Conservation (phyloP, 495 filamentous ascomycete species). For the Aspergillus conjunctus region DNA sequence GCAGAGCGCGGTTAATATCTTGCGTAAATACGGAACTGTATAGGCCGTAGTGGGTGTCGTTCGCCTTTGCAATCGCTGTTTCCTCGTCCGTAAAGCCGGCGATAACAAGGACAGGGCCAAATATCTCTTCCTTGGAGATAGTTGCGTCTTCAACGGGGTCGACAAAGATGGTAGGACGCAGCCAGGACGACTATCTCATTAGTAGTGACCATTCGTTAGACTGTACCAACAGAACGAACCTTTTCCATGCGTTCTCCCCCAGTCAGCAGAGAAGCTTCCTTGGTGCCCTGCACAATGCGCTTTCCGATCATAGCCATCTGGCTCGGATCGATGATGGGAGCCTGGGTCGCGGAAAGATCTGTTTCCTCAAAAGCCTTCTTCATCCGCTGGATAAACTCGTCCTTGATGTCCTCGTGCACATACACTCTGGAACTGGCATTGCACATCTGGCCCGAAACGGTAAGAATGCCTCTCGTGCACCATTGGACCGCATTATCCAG, state of each 20-base stretch:
- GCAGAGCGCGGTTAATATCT: slow-evolving; percentile 1
- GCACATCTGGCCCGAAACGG: not conserved
- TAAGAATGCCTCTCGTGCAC: not conserved
- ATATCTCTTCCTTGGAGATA: slow-evolving; percentile 4
- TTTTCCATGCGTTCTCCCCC: not conserved
- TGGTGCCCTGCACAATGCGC: not conserved
- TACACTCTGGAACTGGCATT: not conserved
- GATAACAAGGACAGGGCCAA: slow-evolving; percentile 4
- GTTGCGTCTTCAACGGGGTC: not conserved
- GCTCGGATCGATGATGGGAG: not conserved
- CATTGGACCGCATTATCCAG: not conserved
- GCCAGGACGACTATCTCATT: not conserved
- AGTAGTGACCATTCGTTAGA: not conserved
- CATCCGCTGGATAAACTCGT: not conserved
- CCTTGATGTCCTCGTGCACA: not conserved
- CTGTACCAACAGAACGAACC: not conserved
- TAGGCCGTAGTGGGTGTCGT: slow-evolving; percentile 1
- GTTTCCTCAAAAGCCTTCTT: not conserved
- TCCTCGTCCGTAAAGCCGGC: not conserved
- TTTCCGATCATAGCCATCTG: not conserved
- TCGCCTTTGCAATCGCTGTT: not conserved
- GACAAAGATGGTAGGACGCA: slow-evolving; percentile 1
- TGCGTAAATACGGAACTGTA: not conserved
- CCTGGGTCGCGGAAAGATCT: not conserved
- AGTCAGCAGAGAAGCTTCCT: not conserved